Evolutionary conservation across 306 rosid species (phyloP).

Genomic region (Rosa rugosa): DNA sequence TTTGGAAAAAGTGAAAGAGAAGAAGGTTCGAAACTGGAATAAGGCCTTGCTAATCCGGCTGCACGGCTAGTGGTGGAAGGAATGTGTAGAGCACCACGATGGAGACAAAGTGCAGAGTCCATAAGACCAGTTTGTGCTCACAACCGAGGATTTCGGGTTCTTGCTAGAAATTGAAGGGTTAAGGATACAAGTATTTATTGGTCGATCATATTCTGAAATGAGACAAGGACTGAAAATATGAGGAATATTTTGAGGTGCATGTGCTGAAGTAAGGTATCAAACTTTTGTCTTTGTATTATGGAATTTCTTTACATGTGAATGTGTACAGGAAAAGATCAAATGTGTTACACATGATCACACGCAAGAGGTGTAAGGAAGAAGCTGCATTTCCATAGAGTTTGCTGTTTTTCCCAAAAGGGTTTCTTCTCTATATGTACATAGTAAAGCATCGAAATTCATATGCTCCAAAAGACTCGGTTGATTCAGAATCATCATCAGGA

Average conservation of each 20-base stretch:
- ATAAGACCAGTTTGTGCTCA: background rate
- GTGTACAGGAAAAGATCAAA: background rate
- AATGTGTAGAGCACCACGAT: background rate
- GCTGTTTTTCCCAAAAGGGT: background rate
- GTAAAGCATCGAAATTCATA: background rate
- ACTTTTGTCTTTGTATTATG: background rate
- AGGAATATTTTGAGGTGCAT: background rate
- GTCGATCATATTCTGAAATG: background rate
- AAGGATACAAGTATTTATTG: background rate
- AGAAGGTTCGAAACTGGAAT: background rate
- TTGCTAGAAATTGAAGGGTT: background rate
- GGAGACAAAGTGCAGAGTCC: constrained; percentile 19
- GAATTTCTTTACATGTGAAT: background rate
- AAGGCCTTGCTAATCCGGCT: background rate
- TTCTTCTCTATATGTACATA: background rate
- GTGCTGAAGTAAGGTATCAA: constrained; percentile 11
- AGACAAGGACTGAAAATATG: background rate
- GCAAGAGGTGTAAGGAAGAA: background rate
- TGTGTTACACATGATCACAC: background rate
- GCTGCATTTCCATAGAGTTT: no score
- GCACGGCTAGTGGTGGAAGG: background rate
- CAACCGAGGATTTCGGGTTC: background rate
- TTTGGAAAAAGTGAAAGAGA: background rate
- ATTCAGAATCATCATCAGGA: no score
- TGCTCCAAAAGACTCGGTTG: no score